Base-by-base conservation (phyloP, 225 moss, liverwort and hornwort species). In the Pseudoscleropodium purum region DNA sequence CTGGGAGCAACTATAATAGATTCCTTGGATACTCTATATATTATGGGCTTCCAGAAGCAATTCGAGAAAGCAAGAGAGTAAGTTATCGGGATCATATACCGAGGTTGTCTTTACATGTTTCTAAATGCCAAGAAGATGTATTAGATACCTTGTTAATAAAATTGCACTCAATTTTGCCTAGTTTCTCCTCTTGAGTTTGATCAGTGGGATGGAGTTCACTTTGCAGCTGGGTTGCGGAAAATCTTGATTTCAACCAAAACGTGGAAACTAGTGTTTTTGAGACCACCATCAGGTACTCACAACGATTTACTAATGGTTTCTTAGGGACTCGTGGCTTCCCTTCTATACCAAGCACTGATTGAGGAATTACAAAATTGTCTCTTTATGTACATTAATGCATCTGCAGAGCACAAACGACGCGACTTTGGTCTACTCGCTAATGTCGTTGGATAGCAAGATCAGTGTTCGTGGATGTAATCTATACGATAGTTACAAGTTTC, bases 261-360 rank as follows among this genome's bases (percentile, higher is more conserved):
- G 92, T 95, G 87, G 90, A 93, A 85, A 96, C 96, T 41, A 99
- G 98, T 84, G 98, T 99, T 76, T 99, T 99, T 92, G 96, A 99
- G 93, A 99, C 98, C 49, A 99, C 96, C 59, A 99, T 99, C 92
- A 97, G 96, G 97, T 96, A 90, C 66, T 66, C 68, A 62, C 29
- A 84, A 36, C 62, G 67, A 72, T 78, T 39, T 65, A 15, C 78
- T 84, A 60, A 15, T 70, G 14, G 5, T 67, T 75, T 43, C 23
- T 29, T 69, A 51, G 30, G 37, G 39, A 63, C 45, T 89, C 54
- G 30, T 79, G 24, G 66, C 69, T 87, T 83, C 23, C 70, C 57
- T 78, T 73, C 26, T 82, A 76, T 57, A 75, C 69, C 72, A 62
- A 90, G 43, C 19, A n/a, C 47, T 87, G 52, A 45, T 79, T 68